Base-by-base conservation (phyloP, 768 basidiomycete genomes). In the Scleroderma citrinum region DNA sequence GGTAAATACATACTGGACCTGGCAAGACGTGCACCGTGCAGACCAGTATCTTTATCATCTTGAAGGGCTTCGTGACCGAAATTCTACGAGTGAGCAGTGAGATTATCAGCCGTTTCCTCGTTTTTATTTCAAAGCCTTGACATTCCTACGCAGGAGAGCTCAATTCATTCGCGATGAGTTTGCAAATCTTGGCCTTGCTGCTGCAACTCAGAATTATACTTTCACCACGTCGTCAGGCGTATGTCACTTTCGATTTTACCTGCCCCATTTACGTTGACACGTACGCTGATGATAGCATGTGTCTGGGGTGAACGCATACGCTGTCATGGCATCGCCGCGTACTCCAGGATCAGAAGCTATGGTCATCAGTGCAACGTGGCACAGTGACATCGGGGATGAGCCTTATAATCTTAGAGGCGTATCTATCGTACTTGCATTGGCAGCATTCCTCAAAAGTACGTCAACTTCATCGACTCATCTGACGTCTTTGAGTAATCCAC, bases 281-380 rank as follows among this genome's bases (percentile, higher is more conserved):
- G n/a, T 34, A n/a, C 17, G 30, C 4, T 42, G 24, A 59, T 24
- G 37, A 32, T 41, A 91, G 85, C 67, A 61, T 6, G 55, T 77
- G 13, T 71, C 69, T 14, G 92, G 93, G 10, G 77, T 75, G 7
- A 96, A 97, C 64, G 80, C 84, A 12, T 97, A 94, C 63, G 89
- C 87, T 14, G 69, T 91, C 29, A 68, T 92, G 40, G 75, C 80
- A 11, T 87, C 94, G 2, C 92, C 95, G 7, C 82, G 96, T 21
- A 78, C 89, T n/a, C 81, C 92, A n/a, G 94, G 93, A 3, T 82
- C 83, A 7, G 95, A 99, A 67, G 87, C 92, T 5, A 87, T 97
- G 61, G 79, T 99, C 16, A 77, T 99, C 35, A 85, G 87, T 53
- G 94, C 96, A 1, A 88, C 92, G 6, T 96, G 93, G 92, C 56